Evolutionary conservation across 768 basidiomycete species (phyloP), one percentile per base, ranked within the genome.

Genomic region (Daedaleopsis sinensis): DNA sequence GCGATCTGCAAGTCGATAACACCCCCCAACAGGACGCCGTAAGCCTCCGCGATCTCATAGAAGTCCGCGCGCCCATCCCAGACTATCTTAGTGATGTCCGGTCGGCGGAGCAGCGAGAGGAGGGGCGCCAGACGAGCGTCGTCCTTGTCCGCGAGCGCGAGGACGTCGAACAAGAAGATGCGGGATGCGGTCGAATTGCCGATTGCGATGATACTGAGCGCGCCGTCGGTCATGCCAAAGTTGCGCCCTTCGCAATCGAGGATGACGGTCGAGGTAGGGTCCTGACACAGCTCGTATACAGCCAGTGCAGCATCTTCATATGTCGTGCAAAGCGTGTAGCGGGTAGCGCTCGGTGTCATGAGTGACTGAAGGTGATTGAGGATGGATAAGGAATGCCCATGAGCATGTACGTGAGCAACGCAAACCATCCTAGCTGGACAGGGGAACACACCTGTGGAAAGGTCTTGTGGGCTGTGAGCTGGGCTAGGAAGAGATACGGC

Each of bases 1-100:
- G 72, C 79, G 15, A 80, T 68, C 58, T 80, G 79, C 32, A 80
- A 70, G 60, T 80, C 79, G 12, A 80, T 59, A 11, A 80, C 71
- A 15, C 71, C 70, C 11, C 67, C 62, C 23, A 80, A 62, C 0
- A 51, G 27, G 23, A 77, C 66, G 1, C 70, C 69, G 36, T 75
- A 76, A 0, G 62, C 51, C 18, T 69, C 54, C 10, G 32, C 63
- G 3, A 80, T 67, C 60, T 80, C 79, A 37, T 74, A 65, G 65
- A 67, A 77, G 65, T 80, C 79, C 66, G 74, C 74, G 1, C 79
- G 71, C 12, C 78, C 78, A 62, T 80, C 79, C 73, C 76, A 80
- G 62, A 78, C 74, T 61, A 80, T 63, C 65, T 80, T 80, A 35
- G 70, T 68, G 38, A 78, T 62, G 1, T 49, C 36, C 13, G 68